phyloP scores from a whole-genome alignment of 805 yeast species.

The Debaryomyces maramus region DNA sequence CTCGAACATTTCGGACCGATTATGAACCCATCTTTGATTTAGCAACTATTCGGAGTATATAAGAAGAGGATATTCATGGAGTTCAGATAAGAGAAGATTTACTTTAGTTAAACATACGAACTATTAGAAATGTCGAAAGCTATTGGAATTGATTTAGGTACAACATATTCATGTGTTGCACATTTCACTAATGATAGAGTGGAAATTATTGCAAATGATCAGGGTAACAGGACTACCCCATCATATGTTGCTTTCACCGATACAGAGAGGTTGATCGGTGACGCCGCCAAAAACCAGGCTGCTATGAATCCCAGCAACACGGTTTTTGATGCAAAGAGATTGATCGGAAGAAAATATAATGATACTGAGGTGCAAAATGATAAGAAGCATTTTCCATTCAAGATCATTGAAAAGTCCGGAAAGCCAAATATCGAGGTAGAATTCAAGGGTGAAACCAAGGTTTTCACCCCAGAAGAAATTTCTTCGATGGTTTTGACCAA shows the following conservation, averaged over 20 bases:
- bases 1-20: conserved; percentile 1
- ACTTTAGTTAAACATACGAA: too few relatives aligned
- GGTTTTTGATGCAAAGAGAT: conserved; percentile 93
- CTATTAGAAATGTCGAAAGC: conserved; percentile 25
- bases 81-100: too few relatives aligned
- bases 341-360: conserved; percentile 77
- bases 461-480: conserved; percentile 91
- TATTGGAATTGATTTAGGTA: conserved; percentile 93
- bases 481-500: conserved; percentile 89
- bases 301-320: conserved; percentile 95
- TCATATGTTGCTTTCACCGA: conserved; percentile 96
- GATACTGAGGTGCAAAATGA: conserved; percentile 81
- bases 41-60: conserved; percentile 2
- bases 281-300: conserved; percentile 98
- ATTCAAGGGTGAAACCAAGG: conserved; percentile 82
- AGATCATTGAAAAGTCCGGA: conserved; percentile 71
- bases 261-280: conserved; percentile 92
- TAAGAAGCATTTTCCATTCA: conserved; percentile 87
- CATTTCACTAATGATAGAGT: conserved; percentile 69
- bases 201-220: conserved; percentile 94
- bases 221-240: conserved; percentile 98
- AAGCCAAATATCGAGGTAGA: conserved; percentile 89
- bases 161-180: conserved; percentile 98
- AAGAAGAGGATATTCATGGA: background rate
- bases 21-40: conserved; percentile 3